phyloP scores from a whole-genome alignment of 306 rosid species.

The Quercus mongolica region DNA sequence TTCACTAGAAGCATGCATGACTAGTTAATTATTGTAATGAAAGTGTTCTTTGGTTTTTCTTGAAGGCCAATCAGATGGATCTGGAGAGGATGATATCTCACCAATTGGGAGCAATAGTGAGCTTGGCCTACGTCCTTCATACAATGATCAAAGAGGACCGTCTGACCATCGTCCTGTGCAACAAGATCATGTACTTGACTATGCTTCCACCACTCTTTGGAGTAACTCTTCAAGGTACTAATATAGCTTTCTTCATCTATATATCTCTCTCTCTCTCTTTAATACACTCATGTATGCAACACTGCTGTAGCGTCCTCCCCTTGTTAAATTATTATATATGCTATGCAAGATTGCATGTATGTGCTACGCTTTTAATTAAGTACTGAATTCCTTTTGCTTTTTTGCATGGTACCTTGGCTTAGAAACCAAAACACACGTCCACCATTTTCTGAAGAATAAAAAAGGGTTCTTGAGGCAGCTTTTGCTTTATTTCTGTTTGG shows the following conservation, averaged over 20 bases:
- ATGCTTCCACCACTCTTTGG: constrained; percentile 59
- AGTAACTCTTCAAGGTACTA: constrained; percentile 83
- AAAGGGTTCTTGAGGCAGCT: constrained; percentile 66
- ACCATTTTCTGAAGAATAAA: constrained; percentile 47
- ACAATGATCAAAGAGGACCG: constrained; percentile 49
- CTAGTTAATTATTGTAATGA: background rate
- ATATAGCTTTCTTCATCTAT: background rate
- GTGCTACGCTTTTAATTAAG: background rate
- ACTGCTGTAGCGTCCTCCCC: background rate
- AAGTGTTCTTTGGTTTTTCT: background rate
- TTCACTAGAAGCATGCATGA: constrained; percentile 2
- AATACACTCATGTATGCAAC: background rate
- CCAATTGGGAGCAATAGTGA: constrained; percentile 38
- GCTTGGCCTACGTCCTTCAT: constrained; percentile 35
- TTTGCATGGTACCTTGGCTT: constrained; percentile 52
- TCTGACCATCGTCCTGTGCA: constrained; percentile 48
- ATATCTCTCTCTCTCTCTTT: constrained; percentile 6
- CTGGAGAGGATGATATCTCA: constrained; percentile 79
- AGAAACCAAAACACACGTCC: constrained; percentile 54
- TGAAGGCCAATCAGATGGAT: constrained; percentile 83
- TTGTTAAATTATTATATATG: background rate
- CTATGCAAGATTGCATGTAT: constrained; percentile 7
- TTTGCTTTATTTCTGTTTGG: constrained; percentile 54
- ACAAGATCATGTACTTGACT: constrained; percentile 43
- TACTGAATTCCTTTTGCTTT: constrained; percentile 39